Conservation (phyloP, 352 stramenopile genomes). For the Halophytophthora batemanensis region DNA sequence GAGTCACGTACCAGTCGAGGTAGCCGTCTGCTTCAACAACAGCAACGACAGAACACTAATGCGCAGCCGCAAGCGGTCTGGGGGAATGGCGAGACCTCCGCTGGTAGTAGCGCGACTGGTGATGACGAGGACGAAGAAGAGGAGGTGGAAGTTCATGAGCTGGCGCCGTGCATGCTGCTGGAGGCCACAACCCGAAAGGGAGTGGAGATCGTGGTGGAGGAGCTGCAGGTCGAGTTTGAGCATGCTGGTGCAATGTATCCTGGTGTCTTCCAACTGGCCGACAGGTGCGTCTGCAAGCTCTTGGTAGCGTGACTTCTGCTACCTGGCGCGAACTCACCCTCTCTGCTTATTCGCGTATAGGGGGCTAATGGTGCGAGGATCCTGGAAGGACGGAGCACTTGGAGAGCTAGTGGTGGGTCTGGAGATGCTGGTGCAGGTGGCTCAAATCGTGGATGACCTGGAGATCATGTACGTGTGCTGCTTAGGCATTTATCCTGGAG, state of each 20-base stretch:
- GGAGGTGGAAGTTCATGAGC: slow-evolving; percentile 25
- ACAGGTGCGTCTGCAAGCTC: slow-evolving; percentile 32
- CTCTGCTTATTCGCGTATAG: slow-evolving; percentile 17
- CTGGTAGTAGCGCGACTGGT: slow-evolving; percentile 6
- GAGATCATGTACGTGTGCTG: slow-evolving; percentile 57
- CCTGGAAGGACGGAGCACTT: slow-evolving; percentile 34
- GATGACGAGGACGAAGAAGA: slow-evolving; percentile 20
- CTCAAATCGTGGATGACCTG: slow-evolving; percentile 60
- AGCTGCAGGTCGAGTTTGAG: slow-evolving; percentile 59
- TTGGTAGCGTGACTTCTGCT: not conserved
- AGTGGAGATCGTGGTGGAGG: slow-evolving; percentile 51
- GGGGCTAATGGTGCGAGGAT: slow-evolving; percentile 47
- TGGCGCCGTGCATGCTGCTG: slow-evolving; percentile 41
- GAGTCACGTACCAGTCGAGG: slow-evolving; percentile 12
- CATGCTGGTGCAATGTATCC: not conserved
- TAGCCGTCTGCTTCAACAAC: slow-evolving; percentile 13
- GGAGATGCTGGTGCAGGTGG: slow-evolving; percentile 37
- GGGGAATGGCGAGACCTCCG: not conserved
- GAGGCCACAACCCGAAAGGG: slow-evolving; percentile 66
- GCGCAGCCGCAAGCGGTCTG: not conserved
- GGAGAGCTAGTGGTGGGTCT: slow-evolving; percentile 31
- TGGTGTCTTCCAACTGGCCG: slow-evolving; percentile 23
- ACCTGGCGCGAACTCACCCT: too few species aligned
- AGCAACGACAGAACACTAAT: not conserved
- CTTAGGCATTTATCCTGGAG: too few species aligned